Base-by-base conservation (phyloP, 495 filamentous ascomycete species). In the Acidiella bohemica region DNA sequence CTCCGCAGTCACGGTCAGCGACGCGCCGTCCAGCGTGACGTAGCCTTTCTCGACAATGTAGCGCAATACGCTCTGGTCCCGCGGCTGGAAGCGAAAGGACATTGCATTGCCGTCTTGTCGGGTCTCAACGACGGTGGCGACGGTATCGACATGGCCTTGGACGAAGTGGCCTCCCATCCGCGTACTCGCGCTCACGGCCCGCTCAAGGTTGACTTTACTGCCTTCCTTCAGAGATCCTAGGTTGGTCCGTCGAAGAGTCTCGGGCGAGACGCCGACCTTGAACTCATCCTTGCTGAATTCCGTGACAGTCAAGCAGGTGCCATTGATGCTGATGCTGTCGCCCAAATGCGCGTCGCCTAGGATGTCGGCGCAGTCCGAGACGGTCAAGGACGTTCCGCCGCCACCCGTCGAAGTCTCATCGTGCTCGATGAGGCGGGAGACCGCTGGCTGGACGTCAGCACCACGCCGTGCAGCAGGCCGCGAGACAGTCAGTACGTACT, bases 1-100 rank as follows among this genome's bases (percentile, higher is more conserved):
- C 17, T 96, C 90, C 49, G 68, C 62, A 5, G 87, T 93, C 1
- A 99, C 71, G 0, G 92, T 99, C 66, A 99, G 61, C 55, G 86
- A 94, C 22, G 90, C 85, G n/a, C 92, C 92, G 59, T 99, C 92
- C 31, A 99, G 68, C 29, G 84, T 84, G 22, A 99, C 75, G 59
- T 85, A 99, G 14, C 92, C 92, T 70, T 99, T 99, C 67, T 90
- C 81, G 2, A 99, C 86, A 16, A 99, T 68, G 54, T 93, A 95
- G 33, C 73, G 63, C 59, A 96, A 53, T 27, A 92, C 72, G 1
- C 60, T 66, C 22, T 47, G 63, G 25, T 81, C 75, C 19, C 69
- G 65, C 6, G 88, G 85, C 56, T 68, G 60, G 46, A 97, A 72
- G n/a, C 88, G 69, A 49, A 95, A 75, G 2, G 82, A 87, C 25